Percentiles rank a stretch among this genome's conserved stretches.
These are phyloP conservation scores for Symbiodinium natans DNA, from an alignment of 73 alveolate genomes.

Conservation along the genomic window DNA sequence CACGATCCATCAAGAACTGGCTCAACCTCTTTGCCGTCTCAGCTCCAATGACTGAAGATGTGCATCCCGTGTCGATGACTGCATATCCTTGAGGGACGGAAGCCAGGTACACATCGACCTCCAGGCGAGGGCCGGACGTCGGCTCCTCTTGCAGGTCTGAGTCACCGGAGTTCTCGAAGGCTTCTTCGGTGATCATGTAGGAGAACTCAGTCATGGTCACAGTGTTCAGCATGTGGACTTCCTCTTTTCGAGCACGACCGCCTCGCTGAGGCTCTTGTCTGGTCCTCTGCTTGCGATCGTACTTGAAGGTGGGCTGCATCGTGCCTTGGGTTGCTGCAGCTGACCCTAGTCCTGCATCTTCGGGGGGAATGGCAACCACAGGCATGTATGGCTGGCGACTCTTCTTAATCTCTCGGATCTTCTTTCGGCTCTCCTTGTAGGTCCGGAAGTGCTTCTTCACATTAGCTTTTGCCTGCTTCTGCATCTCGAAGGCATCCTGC, in stretches of 20 bases:
- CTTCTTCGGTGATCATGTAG: background rate
- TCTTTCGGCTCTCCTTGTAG: background rate
- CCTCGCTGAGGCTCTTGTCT: background rate
- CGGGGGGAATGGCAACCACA: background rate
- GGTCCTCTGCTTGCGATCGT: background rate
- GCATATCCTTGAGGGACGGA: background rate
- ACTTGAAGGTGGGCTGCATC: background rate
- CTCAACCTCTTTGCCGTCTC: background rate
- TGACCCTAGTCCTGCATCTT: background rate
- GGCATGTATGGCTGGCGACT: constrained; percentile 3
- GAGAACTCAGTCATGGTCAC: background rate
- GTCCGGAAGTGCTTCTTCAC: background rate
- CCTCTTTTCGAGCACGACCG: background rate
- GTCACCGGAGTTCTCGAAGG: background rate
- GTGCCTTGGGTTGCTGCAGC: background rate
- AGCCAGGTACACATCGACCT: background rate
- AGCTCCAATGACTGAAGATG: background rate
- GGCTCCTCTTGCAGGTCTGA: background rate
- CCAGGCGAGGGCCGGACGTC: background rate
- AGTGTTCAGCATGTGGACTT: background rate
- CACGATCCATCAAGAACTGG: background rate
- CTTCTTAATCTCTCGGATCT: background rate
- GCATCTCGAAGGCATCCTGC: background rate
- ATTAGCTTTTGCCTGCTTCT: background rate
- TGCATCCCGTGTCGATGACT: constrained; percentile 36